These are phyloP conservation scores for Cymbidium sinense DNA, from an alignment of 106 monocot species.

Conservation along the genomic window DNA sequence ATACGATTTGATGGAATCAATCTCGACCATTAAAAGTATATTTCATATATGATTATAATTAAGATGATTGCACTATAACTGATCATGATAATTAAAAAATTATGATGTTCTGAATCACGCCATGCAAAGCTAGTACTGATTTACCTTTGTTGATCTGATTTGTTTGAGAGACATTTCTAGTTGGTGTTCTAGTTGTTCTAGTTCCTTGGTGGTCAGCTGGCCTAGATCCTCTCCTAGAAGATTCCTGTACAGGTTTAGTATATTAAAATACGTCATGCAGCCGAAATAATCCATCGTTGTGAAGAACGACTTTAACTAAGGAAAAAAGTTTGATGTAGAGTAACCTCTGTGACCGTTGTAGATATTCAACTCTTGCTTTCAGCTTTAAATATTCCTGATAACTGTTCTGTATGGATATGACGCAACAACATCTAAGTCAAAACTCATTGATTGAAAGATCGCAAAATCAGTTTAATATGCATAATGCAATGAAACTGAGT, in stretches of 20 bases:
- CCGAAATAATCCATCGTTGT: neutral
- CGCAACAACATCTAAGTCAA: neutral
- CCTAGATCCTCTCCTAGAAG: conserved; percentile 71
- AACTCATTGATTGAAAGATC: neutral
- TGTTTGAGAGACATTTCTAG: conserved; percentile 55
- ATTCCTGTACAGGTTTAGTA: conserved; percentile 26
- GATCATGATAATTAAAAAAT: neutral
- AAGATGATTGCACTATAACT: too few species aligned
- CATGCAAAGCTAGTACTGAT: neutral
- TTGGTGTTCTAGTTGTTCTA: conserved; percentile 69
- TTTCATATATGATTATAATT: too few species aligned
- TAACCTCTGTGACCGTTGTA: conserved; percentile 61
- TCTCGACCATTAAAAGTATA: too few species aligned
- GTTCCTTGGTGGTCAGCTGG: conserved; percentile 41
- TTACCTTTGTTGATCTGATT: conserved; percentile 68
- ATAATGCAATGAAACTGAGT: neutral
- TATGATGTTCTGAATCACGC: neutral
- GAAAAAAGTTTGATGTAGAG: neutral
- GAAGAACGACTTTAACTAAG: neutral
- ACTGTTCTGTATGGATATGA: conserved; percentile 26
- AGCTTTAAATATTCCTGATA: conserved; percentile 65
- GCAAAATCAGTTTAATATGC: neutral
- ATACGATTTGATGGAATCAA: too few species aligned
- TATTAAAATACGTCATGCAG: neutral
- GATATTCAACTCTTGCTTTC: conserved; percentile 48